Conservation (phyloP, 2,329 filamentous ascomycete species). For the Anisogramma anomala region DNA sequence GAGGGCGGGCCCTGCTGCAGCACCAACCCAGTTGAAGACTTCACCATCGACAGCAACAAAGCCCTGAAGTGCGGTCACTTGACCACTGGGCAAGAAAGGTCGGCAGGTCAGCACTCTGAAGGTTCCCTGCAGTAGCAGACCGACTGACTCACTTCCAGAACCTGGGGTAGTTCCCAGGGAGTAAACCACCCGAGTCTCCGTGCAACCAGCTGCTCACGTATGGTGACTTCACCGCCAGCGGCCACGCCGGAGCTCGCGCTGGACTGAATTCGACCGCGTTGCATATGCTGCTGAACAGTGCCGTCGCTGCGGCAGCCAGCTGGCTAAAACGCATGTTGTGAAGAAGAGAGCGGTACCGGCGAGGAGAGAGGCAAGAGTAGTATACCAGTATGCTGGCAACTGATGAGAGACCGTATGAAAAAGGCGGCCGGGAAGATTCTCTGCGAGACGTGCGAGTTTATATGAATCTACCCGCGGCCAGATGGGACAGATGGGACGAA, state of each 20-base stretch:
- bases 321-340: conserved; percentile 8
- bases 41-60: conserved; percentile 56
- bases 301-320: conserved; percentile 18
- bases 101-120: not conserved
- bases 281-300: conserved; percentile 20
- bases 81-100: conserved; percentile 30
- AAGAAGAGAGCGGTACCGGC: not conserved
- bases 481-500: conserved; percentile 3
- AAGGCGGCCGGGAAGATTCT: not conserved
- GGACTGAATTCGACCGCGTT: conserved; percentile 48
- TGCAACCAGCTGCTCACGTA: conserved; percentile 63
- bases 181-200: conserved; percentile 50
- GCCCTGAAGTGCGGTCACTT: conserved; percentile 54
- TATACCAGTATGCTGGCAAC: not conserved
- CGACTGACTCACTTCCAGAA: conserved; percentile 53
- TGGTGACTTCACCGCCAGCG: conserved; percentile 62
- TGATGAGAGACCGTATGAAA: not conserved
- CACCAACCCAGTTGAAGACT: conserved; percentile 58
- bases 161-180: conserved; percentile 56
- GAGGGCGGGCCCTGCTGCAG: conserved; percentile 32
- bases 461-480: conserved; percentile 1
- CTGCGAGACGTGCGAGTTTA: not conserved
- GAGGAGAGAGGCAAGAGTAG: not conserved
- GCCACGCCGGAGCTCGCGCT: conserved; percentile 54
- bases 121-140: not conserved